Base-by-base conservation (phyloP, 106 monocot species). In the Iris macrosiphon region DNA sequence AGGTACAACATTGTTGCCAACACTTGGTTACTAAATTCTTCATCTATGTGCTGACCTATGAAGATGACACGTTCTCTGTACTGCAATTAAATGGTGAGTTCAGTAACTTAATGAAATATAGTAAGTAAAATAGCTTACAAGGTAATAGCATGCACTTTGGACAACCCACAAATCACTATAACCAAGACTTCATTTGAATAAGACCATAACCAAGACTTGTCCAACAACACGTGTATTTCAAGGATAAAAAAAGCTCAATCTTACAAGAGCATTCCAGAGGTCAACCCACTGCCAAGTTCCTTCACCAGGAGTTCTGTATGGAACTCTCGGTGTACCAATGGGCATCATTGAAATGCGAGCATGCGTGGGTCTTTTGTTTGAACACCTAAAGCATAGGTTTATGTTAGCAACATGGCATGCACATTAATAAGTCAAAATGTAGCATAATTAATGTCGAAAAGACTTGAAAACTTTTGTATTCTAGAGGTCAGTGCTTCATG, bases 201-300 rank as follows among this genome's bases (percentile, higher is more conserved):
- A n/a, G n/a, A n/a, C n/a, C n/a, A n/a, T n/a, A n/a, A n/a, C n/a
- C n/a, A n/a, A n/a, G n/a, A n/a, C n/a, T n/a, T n/a, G n/a, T n/a
- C n/a, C n/a, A n/a, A n/a, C n/a, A n/a, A n/a, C n/a, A 50, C 20
- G 11, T 40, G 23, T 6, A 9, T 26, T 21, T 31, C 3, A 32
- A 61, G 5, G 7, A 28, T 31, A 61, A 29, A 39, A 16, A 59
- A 59, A 57, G 6, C 31, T 34, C 15, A 6, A 41, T 65, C 89
- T 77, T 81, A 90, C 94, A 66, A 94, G 75, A 65, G 89, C 94
- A 84, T 94, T 88, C 84, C 84, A 94, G 10, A 94, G 61, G 62
- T 89, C 94, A 46, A 94, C 76, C 84, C 84, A 94, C 42, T 89
- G 84, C 76, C 81, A 88, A 34, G 79, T 82, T 71, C 89, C 85